Evolutionary conservation across 192 early-diverging fungal species (phyloP).

Genomic region (Chytriomyces sp.): DNA sequence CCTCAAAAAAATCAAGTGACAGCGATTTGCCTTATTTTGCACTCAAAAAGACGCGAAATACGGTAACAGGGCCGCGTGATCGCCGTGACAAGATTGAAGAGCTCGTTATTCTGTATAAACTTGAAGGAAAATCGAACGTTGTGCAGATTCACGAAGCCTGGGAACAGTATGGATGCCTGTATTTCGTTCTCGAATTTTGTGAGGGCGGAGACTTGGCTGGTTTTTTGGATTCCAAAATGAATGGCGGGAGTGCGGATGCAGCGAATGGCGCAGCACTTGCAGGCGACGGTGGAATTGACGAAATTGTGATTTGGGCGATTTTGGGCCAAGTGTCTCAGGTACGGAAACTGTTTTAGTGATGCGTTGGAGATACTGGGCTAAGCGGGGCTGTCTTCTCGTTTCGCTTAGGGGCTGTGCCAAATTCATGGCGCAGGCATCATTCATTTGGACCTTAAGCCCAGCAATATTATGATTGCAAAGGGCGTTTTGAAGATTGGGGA

Average conservation of each 20-base stretch:
- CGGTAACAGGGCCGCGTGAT: slow-evolving; percentile 73
- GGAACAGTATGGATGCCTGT: slow-evolving; percentile 88
- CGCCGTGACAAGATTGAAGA: slow-evolving; percentile 75
- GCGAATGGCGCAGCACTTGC: background rate
- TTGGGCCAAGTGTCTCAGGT: slow-evolving; percentile 65
- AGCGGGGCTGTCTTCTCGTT: background rate
- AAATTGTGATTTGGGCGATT: slow-evolving; percentile 76
- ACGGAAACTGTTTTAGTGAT: background rate
- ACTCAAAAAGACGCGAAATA: slow-evolving; percentile 76
- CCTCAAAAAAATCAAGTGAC: background rate
- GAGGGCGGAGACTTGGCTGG: slow-evolving; percentile 65
- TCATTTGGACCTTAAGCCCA: slow-evolving; percentile 93
- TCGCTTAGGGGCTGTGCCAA: slow-evolving; percentile 64
- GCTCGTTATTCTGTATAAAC: slow-evolving; percentile 76
- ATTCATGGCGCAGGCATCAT: slow-evolving; percentile 74
- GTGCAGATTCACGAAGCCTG: slow-evolving; percentile 82
- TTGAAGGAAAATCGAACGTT: slow-evolving; percentile 65
- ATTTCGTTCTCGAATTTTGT: slow-evolving; percentile 90
- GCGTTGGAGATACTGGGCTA: background rate
- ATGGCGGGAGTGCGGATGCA: too few relatives aligned
- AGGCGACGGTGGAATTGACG: slow-evolving; percentile 50
- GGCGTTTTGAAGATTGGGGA: slow-evolving; percentile 84
- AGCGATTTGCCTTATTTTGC: slow-evolving; percentile 61
- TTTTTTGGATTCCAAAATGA: slow-evolving; percentile 41
- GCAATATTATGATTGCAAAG: slow-evolving; percentile 75